phyloP scores from a whole-genome alignment of 345 rosid species.

The Syzygium aqueum region DNA sequence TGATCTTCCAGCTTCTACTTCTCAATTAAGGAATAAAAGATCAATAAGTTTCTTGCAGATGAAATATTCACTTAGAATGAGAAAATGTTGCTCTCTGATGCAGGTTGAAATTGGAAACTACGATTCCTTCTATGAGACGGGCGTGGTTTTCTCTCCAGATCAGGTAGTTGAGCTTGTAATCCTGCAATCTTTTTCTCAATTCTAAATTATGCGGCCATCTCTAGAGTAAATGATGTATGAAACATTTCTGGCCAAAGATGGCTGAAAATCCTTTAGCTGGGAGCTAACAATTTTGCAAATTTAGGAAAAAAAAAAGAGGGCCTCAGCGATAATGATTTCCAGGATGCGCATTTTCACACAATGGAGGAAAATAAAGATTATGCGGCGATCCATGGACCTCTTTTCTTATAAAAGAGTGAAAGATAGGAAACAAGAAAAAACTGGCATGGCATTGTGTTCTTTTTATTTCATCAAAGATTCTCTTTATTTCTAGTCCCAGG shows the following conservation, averaged over 20 bases:
- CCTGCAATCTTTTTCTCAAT: background rate
- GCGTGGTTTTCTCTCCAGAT: constrained; percentile 35
- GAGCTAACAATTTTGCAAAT: background rate
- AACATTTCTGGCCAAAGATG: background rate
- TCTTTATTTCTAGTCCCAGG: background rate
- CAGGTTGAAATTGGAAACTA: constrained; percentile 69
- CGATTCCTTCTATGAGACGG: constrained; percentile 46
- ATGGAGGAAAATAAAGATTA: background rate
- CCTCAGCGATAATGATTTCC: background rate
- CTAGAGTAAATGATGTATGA: background rate
- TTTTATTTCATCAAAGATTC: background rate
- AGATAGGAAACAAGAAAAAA: background rate
- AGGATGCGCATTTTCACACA: background rate
- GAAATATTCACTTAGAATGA: background rate
- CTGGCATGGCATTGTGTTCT: background rate
- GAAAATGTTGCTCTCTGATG: background rate
- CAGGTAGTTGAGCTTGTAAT: constrained; percentile 25
- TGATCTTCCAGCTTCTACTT: background rate
- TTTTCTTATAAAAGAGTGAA: background rate
- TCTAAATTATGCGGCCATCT: background rate
- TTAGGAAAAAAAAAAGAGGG: background rate
- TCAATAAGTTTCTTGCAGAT: background rate
- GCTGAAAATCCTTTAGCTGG: background rate
- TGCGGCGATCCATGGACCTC: background rate
- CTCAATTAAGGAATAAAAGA: background rate